A percentile compares a stretch with the other conserved stretches of the same genome.
Evolutionary conservation across 441 rosid genomes (phyloP).

Genomic region (Pelargonium fulgidum): DNA sequence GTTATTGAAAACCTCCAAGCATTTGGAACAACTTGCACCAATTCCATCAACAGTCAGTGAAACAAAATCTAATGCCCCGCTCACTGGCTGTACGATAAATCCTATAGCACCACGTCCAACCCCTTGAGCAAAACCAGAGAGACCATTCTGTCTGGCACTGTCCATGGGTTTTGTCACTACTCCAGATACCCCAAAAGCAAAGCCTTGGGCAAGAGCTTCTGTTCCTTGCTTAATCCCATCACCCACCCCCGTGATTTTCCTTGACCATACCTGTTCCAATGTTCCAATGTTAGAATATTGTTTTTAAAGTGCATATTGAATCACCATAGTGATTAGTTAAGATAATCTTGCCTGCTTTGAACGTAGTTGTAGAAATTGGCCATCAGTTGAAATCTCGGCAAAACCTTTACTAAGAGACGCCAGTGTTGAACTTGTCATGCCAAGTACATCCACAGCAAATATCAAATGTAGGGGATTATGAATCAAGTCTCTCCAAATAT

Average conservation of each 20-base stretch:
- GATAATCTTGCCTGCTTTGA: constrained; percentile 68
- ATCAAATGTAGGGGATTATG: constrained; percentile 95
- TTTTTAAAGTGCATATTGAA: constrained; percentile 13
- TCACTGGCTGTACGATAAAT: constrained; percentile 81
- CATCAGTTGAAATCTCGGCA: constrained; percentile 98
- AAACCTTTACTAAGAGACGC: constrained; percentile 97
- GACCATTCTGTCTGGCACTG: constrained; percentile 88
- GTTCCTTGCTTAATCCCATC: constrained; percentile 95
- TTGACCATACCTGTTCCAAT: constrained; percentile 67
- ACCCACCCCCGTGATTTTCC: constrained; percentile 95
- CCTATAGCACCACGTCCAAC: constrained; percentile 87
- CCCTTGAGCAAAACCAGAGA: constrained; percentile 93
- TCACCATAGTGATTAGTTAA: neutral
- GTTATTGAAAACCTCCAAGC: constrained; percentile 69
- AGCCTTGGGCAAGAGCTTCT: constrained; percentile 98
- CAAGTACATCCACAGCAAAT: constrained; percentile 94
- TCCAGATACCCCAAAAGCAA: constrained; percentile 99
- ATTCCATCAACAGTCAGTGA: constrained; percentile 95
- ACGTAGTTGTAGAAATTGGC: constrained; percentile 88
- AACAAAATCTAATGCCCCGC: constrained; percentile 95
- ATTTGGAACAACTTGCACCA: constrained; percentile 92
- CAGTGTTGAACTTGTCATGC: constrained; percentile 98
- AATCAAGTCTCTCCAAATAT: constrained; percentile 92
- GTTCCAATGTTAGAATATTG: constrained; percentile 11
- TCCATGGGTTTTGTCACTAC: constrained; percentile 92